Conservation (phyloP, 495 filamentous ascomycete species). For the Astrocystis sublimbata region DNA sequence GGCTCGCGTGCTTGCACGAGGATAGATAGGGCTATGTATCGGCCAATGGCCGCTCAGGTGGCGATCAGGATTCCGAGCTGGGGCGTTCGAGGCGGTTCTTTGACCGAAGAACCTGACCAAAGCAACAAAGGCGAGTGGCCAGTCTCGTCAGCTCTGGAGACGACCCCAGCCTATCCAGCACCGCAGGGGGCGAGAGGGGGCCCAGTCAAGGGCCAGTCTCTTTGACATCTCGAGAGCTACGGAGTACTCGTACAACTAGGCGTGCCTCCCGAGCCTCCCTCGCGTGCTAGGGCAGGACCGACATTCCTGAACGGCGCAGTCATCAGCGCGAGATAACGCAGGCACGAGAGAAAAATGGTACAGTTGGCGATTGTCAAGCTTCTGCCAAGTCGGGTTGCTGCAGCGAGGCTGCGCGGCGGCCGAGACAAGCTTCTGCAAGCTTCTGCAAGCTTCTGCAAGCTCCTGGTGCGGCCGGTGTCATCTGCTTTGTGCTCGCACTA, state of each 20-base stretch:
- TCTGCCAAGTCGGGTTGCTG: constrained; percentile 7
- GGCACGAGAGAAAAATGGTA: not conserved
- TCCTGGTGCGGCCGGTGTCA: no score
- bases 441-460: not conserved
- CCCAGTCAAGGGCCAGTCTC: no score
- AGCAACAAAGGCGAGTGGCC: not conserved
- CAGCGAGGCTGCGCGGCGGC: not conserved
- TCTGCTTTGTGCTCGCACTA: no score
- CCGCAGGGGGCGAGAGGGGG: no score
- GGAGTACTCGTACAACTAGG: no score
- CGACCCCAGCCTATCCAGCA: not conserved
- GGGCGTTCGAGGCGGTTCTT: no score
- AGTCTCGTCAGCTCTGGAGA: not conserved
- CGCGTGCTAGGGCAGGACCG: no score
- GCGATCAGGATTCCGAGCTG: not conserved
- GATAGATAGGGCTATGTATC: not conserved
- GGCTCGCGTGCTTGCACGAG: not conserved
- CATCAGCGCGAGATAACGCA: no score
- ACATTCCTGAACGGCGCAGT: no score
- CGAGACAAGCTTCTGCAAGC: constrained; percentile 10
- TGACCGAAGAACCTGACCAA: no score
- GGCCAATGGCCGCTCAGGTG: not conserved
- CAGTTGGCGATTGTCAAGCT: constrained; percentile 10
- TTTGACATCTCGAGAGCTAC: no score
- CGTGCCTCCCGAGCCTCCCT: no score